These are phyloP conservation scores for Vitis amurensis DNA, from an alignment of 164 flowering plant genomes.

Conservation along the genomic window DNA sequence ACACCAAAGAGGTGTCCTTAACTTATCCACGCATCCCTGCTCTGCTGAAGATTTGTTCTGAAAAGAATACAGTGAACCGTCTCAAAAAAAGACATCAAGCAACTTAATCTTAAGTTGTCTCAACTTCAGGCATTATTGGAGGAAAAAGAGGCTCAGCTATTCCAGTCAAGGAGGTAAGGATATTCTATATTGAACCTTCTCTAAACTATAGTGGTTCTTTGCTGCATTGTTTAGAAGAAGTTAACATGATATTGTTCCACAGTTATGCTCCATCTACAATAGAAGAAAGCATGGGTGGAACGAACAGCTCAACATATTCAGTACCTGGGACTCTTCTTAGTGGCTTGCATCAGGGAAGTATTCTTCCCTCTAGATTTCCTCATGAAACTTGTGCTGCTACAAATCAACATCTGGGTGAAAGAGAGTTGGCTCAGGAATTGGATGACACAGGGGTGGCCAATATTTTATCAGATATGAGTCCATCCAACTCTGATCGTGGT, in stretches of 20 bases:
- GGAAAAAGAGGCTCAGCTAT: conserved; percentile 71
- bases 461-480: conserved; percentile 13
- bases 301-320: conserved; percentile 17
- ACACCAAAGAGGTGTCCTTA: conserved; percentile 38
- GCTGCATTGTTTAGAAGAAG: conserved; percentile 8
- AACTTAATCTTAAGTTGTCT: conserved; percentile 66
- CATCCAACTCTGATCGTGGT: conserved; percentile 19
- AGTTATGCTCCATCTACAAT: conserved; percentile 32
- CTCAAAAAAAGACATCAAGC: conserved; percentile 84
- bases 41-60: conserved; percentile 79
- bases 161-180: conserved; percentile 53
- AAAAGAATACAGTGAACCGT: conserved; percentile 62
- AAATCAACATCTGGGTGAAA: conserved; percentile 20
- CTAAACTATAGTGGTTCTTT: conserved; percentile 1
- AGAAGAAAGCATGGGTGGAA: conserved; percentile 23
- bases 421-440: conserved; percentile 21
- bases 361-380: conserved; percentile 15
- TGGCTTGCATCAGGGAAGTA: conserved; percentile 28
- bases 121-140: conserved; percentile 82
- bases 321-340: conserved; percentile 16
- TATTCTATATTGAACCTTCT: not conserved
- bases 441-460: conserved; percentile 24
- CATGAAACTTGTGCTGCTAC: conserved; percentile 27
- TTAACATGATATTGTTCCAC: not conserved
- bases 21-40: conserved; percentile 76